These are phyloP conservation scores for Aureobasidium musti DNA, from an alignment of 2,329 filamentous ascomycete genomes.

Conservation along the genomic window DNA sequence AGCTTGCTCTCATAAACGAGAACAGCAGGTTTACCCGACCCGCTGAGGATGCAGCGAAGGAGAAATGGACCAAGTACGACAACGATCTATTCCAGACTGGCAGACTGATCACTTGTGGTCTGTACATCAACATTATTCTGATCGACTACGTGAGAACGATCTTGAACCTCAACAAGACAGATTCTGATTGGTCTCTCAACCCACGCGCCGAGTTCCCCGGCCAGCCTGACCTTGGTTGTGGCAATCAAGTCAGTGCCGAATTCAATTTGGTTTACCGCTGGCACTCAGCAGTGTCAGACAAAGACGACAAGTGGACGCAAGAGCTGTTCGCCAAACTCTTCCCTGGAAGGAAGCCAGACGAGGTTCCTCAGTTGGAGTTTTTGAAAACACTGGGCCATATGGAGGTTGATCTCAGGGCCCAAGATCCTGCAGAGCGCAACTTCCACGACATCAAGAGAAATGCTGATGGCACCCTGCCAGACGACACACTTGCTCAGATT, in stretches of 20 bases:
- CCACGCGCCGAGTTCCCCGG: conserved; percentile 46
- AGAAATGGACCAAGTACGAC: conserved; percentile 43
- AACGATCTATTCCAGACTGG: conserved; percentile 56
- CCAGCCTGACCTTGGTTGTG: conserved; percentile 47
- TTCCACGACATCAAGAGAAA: conserved; percentile 41
- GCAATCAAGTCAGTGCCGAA: conserved; percentile 56
- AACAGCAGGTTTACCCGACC: conserved; percentile 74
- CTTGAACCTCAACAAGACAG: conserved; percentile 50
- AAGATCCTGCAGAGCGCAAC: conserved; percentile 39
- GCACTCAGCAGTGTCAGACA: conserved; percentile 49
- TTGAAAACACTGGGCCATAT: conserved; percentile 37
- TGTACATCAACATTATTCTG: conserved; percentile 57
- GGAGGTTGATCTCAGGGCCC: conserved; percentile 36
- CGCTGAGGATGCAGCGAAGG: conserved; percentile 48
- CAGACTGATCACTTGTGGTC: conserved; percentile 54
- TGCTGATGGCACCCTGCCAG: conserved; percentile 55
- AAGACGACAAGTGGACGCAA: conserved; percentile 52
- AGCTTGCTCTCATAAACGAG: conserved; percentile 85
- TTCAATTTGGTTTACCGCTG: conserved; percentile 59
- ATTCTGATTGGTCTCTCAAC: conserved; percentile 49
- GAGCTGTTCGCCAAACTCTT: conserved; percentile 44
- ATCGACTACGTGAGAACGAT: conserved; percentile 58
- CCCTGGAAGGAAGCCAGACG: conserved; percentile 32
- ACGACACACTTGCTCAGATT: conserved; percentile 59
- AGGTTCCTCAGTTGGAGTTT: conserved; percentile 37